Evolutionary conservation across 768 basidiomycete species (phyloP).

Genomic region (Lentinula detonsa): DNA sequence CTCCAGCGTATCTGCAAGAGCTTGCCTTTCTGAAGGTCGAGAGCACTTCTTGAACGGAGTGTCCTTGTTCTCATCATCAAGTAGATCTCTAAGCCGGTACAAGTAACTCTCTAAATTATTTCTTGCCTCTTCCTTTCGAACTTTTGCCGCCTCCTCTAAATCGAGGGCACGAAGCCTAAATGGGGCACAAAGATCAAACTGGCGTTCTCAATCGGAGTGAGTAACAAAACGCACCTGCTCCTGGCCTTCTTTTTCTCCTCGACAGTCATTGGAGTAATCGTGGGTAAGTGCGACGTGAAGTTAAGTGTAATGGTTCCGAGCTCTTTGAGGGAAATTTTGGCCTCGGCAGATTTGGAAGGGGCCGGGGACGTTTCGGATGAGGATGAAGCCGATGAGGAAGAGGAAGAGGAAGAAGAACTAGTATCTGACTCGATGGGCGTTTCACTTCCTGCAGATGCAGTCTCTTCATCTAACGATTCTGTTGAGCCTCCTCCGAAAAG

Average conservation of each 20-base stretch:
- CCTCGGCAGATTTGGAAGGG: constrained; percentile 25
- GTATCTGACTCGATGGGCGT: constrained; percentile 30
- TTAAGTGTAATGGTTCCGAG: constrained; percentile 61
- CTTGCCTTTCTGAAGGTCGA: constrained; percentile 59
- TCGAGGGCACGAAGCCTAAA: constrained; percentile 76
- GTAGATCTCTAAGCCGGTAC: constrained; percentile 83
- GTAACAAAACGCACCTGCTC: constrained; percentile 49
- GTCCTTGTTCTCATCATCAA: constrained; percentile 57
- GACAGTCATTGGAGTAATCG: constrained; percentile 69
- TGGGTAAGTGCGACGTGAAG: constrained; percentile 55
- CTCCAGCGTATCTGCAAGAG: constrained; percentile 61
- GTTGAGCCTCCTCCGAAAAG: constrained; percentile 63
- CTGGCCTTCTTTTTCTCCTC: constrained; percentile 72
- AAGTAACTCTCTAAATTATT: constrained; percentile 91
- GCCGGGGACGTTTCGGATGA: constrained; percentile 31
- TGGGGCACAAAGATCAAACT: background rate
- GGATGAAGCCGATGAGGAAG: constrained; percentile 24
- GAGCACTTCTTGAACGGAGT: constrained; percentile 87
- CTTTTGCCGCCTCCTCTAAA: constrained; percentile 67
- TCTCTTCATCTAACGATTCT: constrained; percentile 16
- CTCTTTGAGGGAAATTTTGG: constrained; percentile 29
- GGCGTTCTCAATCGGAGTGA: background rate
- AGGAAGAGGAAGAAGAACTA: constrained; percentile 23
- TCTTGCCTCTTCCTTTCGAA: constrained; percentile 79
- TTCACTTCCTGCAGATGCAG: constrained; percentile 30